phyloP scores from a whole-genome alignment of 768 basidiomycete species.

The Lepiota venenata region DNA sequence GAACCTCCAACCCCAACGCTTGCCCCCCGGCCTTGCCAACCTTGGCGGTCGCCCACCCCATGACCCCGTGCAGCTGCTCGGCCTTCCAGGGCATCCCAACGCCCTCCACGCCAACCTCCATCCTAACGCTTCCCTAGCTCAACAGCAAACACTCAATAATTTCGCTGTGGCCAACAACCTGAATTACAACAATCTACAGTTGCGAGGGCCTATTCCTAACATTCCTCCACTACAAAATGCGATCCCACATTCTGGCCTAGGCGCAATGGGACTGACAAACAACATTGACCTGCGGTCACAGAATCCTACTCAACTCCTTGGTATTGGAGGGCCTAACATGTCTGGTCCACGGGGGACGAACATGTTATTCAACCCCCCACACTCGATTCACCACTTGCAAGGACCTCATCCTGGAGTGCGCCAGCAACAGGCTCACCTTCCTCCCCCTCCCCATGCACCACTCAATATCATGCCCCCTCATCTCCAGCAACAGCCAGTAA shows the following conservation, averaged over 20 bases:
- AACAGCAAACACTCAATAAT: slow-evolving; percentile 51
- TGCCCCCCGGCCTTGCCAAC: slow-evolving; percentile 80
- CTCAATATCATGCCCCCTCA: slow-evolving; percentile 41
- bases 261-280: slow-evolving; percentile 45
- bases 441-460: slow-evolving; percentile 44
- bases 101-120: slow-evolving; percentile 46
- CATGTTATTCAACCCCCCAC: slow-evolving; percentile 46
- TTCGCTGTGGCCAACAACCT: slow-evolving; percentile 41
- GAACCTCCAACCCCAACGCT: slow-evolving; percentile 48
- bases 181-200: slow-evolving; percentile 43
- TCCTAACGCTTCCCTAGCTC: slow-evolving; percentile 31
- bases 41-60: slow-evolving; percentile 81
- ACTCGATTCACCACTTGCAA: slow-evolving; percentile 36
- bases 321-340: slow-evolving; percentile 40
- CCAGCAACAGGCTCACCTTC: slow-evolving; percentile 54
- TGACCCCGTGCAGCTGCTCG: slow-evolving; percentile 65
- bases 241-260: slow-evolving; percentile 45
- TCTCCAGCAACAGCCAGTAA: slow-evolving; percentile 54
- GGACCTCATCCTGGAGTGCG: slow-evolving; percentile 44
- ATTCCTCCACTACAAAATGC: slow-evolving; percentile 46
- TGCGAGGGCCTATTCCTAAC: slow-evolving; percentile 50
- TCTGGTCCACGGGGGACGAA: slow-evolving; percentile 39
- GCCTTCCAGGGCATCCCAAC: slow-evolving; percentile 42
- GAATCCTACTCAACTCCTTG: slow-evolving; percentile 50
- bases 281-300: slow-evolving; percentile 53